Base-by-base conservation (phyloP, 768 basidiomycete species). In the Ramaria sp. region DNA sequence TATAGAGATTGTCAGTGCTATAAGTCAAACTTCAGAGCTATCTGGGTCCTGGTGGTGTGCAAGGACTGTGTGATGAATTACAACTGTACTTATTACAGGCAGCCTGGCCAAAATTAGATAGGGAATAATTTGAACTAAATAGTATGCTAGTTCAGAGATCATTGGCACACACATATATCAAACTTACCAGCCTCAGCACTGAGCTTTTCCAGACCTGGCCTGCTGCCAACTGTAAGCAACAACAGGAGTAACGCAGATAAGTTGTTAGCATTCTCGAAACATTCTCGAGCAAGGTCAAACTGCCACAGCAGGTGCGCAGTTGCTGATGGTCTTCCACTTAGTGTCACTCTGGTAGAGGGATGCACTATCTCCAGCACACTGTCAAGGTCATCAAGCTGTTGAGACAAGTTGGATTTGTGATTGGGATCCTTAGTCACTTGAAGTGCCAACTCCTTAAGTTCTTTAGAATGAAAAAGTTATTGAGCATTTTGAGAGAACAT, bases 261-360 rank as follows among this genome's bases (percentile, higher is more conserved):
- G 70, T 99, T 96, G n/a, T 77, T 78, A 0, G 91, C 92, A 60
- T 83, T 85, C 62, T 87, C 84, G 67, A 88, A 99, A 62, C 88
- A 84, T 68, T 95, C 91, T 54, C 82, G 77, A 0, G 96, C 95
- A 39, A 98, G 79, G 64, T 93, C 91, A 62, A 98, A 93, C 53
- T 91, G 80, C 96, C 1, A 88, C 85, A 0, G 82, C 75, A 53
- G 98, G 71, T 3, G 95, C 94, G 19, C 92, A 86, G 68, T 99
- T 96, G 1, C 95, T 96, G 20, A 98, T 78, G 1, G 88, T 77
- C 63, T 93, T 91, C 94, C 94, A 97, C 66, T 97, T 97, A 39
- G 77, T 67, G 65, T 90, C 88, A 0, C 63, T 91, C 89, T 34
- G 74, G 69, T 59, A 80, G 80, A 1, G 91, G 91, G 0, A 86